A percentile compares a stretch with the other conserved stretches of the same genome.
Evolutionary conservation across 139 green algal species (phyloP).

Genomic region (Chara braunii): DNA sequence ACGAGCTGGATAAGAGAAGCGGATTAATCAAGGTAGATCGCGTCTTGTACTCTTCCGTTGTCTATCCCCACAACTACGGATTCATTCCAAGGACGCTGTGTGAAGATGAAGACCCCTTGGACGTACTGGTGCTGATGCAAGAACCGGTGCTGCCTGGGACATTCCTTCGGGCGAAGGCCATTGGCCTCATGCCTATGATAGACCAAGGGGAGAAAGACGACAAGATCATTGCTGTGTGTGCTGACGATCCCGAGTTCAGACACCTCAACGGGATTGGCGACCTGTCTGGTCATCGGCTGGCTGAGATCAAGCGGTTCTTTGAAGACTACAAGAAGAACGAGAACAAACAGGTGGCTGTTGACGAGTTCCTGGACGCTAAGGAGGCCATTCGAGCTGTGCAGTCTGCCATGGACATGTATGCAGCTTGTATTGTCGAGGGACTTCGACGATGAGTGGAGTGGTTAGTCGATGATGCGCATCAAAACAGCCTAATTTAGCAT

Average conservation of each 20-base stretch:
- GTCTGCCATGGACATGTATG: constrained; percentile 65
- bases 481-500: no score
- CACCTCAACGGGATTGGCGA: constrained; percentile 79
- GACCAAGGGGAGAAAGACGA: constrained; percentile 59
- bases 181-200: constrained; percentile 91
- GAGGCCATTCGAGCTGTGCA: constrained; percentile 64
- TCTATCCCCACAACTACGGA: constrained; percentile 68
- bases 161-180: constrained; percentile 34
- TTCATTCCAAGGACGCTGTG: constrained; percentile 91
- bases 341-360: constrained; percentile 85
- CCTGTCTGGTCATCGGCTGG: constrained; percentile 72
- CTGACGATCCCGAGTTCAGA: constrained; percentile 86
- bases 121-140: constrained; percentile 81
- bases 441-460: no score
- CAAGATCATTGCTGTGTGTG: constrained; percentile 68
- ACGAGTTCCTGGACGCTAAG: constrained; percentile 76
- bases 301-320: constrained; percentile 39
- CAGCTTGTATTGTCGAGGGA: no score
- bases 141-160: neutral
- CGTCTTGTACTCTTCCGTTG: constrained; percentile 81
- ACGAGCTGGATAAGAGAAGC: constrained; percentile 87
- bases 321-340: constrained; percentile 52
- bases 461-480: no score
- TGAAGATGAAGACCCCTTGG: constrained; percentile 79
- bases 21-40: constrained; percentile 59